Conservation (phyloP, 257 asterid genomes). For the Ballota nigra region DNA sequence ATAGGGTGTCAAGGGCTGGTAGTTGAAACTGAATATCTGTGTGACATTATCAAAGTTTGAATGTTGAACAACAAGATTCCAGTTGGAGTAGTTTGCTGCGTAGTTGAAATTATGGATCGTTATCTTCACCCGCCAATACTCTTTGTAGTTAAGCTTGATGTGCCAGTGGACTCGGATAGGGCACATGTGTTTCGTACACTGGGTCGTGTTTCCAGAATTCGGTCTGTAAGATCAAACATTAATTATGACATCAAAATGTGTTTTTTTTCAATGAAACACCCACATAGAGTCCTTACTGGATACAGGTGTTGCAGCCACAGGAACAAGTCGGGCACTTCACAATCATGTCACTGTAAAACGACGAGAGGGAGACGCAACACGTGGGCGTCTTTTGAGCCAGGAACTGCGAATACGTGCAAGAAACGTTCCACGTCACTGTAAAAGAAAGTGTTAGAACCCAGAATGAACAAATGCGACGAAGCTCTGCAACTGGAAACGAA, state of each 20-base stretch:
- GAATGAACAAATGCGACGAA: too few relatives aligned
- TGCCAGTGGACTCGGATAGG: conserved; percentile 61
- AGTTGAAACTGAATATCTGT: conserved; percentile 45
- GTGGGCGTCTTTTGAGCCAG: conserved; percentile 43
- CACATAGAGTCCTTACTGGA: conserved; percentile 32
- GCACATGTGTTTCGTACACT: conserved; percentile 49
- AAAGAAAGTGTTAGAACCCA: too few relatives aligned
- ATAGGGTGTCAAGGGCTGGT: conserved; percentile 31
- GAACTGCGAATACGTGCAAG: conserved; percentile 56
- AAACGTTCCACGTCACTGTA: conserved; percentile 55
- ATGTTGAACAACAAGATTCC: conserved; percentile 51
- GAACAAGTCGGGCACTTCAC: conserved; percentile 47
- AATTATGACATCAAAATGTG: too few relatives aligned
- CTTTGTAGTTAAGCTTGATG: conserved; percentile 41
- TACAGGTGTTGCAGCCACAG: conserved; percentile 42
- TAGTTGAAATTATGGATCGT: conserved; percentile 45
- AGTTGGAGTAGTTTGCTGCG: conserved; percentile 42
- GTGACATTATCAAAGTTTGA: conserved; percentile 45
- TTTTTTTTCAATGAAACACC: too few relatives aligned
- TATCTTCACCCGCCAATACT: conserved; percentile 49
- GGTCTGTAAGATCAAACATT: conserved; percentile 28
- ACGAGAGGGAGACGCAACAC: conserved; percentile 54
- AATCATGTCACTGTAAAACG: conserved; percentile 39
- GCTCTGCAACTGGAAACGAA: too few relatives aligned
- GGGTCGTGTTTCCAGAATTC: conserved; percentile 28